These are phyloP conservation scores for Gelatoporia subvermispora DNA, from an alignment of 768 basidiomycete genomes.

Conservation along the genomic window DNA sequence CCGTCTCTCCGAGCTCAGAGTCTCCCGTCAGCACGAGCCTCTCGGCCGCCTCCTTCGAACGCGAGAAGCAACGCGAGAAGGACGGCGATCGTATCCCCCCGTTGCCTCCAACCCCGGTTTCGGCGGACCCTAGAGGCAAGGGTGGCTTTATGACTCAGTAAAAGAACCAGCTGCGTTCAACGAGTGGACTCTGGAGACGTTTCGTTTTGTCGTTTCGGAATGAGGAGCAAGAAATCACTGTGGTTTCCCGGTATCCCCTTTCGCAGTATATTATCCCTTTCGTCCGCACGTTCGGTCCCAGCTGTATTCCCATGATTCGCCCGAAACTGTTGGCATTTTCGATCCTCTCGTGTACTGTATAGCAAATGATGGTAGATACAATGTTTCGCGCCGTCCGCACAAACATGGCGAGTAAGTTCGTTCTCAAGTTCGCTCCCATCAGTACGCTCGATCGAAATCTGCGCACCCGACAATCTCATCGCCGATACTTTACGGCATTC, in stretches of 20 bases:
- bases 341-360: no score
- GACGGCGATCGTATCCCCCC: conserved; percentile 40
- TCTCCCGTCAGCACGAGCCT: conserved; percentile 26
- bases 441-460: no score
- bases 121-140: conserved; percentile 34
- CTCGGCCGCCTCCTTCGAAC: conserved; percentile 41
- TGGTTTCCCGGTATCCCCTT: background rate
- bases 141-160: conserved; percentile 1
- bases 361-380: no score
- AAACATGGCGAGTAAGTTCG: no score
- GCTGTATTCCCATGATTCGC: no score
- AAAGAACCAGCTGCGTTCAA: background rate
- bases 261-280: background rate
- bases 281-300: no score
- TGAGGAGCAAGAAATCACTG: background rate
- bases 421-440: no score
- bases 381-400: no score
- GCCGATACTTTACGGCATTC: no score
- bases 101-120: conserved; percentile 38
- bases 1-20: conserved; percentile 34
- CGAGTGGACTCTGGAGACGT: no score
- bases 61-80: conserved; percentile 31
- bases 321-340: no score
- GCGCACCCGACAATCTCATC: no score
- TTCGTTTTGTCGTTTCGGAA: background rate